These are phyloP conservation scores for Keithomyces neogunnii DNA, from an alignment of 2,329 filamentous ascomycete species.

Conservation along the genomic window DNA sequence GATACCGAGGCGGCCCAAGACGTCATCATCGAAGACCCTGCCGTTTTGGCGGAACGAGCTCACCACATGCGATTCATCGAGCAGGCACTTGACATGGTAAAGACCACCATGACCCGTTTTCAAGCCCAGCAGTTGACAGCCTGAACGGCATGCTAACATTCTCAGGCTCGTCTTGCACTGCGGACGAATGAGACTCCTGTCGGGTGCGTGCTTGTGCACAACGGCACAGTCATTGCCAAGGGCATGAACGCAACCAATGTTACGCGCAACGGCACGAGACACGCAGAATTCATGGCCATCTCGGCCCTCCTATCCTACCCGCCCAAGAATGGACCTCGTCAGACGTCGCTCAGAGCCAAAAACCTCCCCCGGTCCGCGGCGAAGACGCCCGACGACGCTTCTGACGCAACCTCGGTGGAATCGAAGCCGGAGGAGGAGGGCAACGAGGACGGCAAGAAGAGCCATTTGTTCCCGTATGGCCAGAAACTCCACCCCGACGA, in stretches of 20 bases:
- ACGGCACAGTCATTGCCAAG: constrained; percentile 69
- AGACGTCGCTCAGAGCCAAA: constrained; percentile 26
- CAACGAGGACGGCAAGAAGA: constrained; percentile 45
- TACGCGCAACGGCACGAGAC: constrained; percentile 82
- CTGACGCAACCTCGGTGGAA: constrained; percentile 15
- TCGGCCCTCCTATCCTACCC: constrained; percentile 42
- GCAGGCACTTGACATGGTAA: constrained; percentile 79
- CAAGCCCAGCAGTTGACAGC: not conserved
- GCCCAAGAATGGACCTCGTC: constrained; percentile 17
- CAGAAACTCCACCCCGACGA: constrained; percentile 47
- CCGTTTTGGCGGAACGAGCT: constrained; percentile 22
- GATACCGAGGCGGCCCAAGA: not conserved
- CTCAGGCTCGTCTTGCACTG: constrained; percentile 75
- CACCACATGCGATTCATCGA: constrained; percentile 59
- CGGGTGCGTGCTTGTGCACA: constrained; percentile 84
- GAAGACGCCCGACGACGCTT: constrained; percentile 11
- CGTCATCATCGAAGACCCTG: constrained; percentile 16
- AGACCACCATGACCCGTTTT: constrained; percentile 12
- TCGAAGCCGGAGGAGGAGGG: constrained; percentile 28
- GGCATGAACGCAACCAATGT: constrained; percentile 98
- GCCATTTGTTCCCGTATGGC: constrained; percentile 53
- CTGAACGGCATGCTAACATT: not conserved
- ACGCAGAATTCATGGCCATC: constrained; percentile 91
- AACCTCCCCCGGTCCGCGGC: constrained; percentile 9
- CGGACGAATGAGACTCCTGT: constrained; percentile 87